These are phyloP conservation scores for Colletotrichum spinosum DNA, from an alignment of 2,329 filamentous ascomycete genomes.

Conservation along the genomic window DNA sequence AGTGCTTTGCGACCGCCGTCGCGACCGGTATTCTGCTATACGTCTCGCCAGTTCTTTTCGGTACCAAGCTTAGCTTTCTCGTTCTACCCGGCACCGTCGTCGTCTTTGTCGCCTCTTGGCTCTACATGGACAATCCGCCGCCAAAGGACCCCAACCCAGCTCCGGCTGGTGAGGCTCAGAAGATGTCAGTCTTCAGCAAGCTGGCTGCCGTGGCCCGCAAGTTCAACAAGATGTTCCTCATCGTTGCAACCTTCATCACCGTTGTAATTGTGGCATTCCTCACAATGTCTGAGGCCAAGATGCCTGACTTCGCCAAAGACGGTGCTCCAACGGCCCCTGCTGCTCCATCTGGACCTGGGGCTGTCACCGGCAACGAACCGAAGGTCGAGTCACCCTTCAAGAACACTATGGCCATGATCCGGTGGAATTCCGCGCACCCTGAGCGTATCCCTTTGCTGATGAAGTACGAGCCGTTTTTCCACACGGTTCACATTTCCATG, in stretches of 20 bases:
- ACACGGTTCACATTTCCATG: constrained; percentile 45
- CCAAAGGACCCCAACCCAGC: constrained; percentile 39
- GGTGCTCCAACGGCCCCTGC: constrained; percentile 5
- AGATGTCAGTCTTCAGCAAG: constrained; percentile 32
- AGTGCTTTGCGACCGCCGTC: constrained; percentile 48
- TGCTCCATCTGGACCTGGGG: constrained; percentile 8
- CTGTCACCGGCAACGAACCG: constrained; percentile 29
- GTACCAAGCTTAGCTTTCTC: constrained; percentile 43
- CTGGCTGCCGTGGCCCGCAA: constrained; percentile 34
- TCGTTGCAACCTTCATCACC: constrained; percentile 35
- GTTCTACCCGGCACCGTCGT: constrained; percentile 45
- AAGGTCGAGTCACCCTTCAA: constrained; percentile 43
- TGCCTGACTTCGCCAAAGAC: constrained; percentile 36
- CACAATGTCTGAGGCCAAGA: constrained; percentile 38
- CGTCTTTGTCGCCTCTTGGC: constrained; percentile 46
- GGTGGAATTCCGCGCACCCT: constrained; percentile 42
- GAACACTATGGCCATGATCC: constrained; percentile 44
- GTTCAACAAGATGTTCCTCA: constrained; percentile 35
- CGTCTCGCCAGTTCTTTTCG: constrained; percentile 45
- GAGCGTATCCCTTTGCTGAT: constrained; percentile 44
- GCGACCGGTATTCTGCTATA: constrained; percentile 47
- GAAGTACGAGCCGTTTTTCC: constrained; percentile 47
- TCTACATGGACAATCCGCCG: constrained; percentile 45
- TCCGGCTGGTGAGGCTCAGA: constrained; percentile 28
- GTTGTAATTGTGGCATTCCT: constrained; percentile 39